phyloP scores from a whole-genome alignment of 306 rosid genomes.

The Fragaria iinumae region DNA sequence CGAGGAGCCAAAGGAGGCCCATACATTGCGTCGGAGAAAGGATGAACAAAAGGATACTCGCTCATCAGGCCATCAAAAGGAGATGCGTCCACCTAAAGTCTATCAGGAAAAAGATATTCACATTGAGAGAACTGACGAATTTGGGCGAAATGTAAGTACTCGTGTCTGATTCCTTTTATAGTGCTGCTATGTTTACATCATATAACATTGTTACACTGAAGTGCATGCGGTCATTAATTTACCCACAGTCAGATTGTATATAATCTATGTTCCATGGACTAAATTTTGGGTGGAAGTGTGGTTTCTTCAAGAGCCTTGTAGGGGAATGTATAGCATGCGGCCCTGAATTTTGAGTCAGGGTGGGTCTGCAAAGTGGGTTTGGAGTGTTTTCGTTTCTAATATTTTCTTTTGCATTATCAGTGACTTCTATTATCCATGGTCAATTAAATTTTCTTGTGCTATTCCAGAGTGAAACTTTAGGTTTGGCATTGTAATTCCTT shows the following conservation, averaged over 20 bases:
- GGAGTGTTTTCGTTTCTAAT: background rate
- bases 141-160: conserved; percentile 85
- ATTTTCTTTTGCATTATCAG: background rate
- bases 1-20: conserved; percentile 55
- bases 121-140: conserved; percentile 92
- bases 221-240: background rate
- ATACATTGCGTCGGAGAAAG: conserved; percentile 8
- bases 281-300: background rate
- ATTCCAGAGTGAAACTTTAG: background rate
- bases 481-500: background rate
- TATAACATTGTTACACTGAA: background rate
- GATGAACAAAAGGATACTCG: conserved; percentile 39
- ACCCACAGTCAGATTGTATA: background rate
- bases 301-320: background rate
- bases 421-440: background rate
- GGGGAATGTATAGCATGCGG: background rate
- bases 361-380: background rate
- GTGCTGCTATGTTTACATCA: background rate
- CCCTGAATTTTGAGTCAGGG: background rate
- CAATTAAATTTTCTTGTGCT: background rate
- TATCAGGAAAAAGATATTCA: conserved; percentile 71
- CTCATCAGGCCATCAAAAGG: conserved; percentile 29
- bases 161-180: background rate
- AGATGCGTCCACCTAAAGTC: conserved; percentile 26
- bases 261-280: background rate